Conservation (phyloP, 179 eudicot genomes). For the Spinacia oleracea region DNA sequence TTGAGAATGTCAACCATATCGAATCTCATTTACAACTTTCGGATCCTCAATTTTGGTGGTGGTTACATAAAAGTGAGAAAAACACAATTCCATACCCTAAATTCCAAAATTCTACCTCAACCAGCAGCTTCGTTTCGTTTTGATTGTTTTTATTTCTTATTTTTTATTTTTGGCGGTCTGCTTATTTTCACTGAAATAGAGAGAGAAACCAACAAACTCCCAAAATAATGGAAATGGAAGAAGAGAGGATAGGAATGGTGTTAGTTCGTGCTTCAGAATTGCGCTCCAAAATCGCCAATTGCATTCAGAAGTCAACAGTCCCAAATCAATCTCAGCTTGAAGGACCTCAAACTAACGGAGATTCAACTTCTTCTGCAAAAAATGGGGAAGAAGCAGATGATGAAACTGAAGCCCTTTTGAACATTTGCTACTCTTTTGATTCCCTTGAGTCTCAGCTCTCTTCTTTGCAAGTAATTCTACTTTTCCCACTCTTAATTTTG, state of each 20-base stretch:
- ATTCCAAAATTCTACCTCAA: background rate
- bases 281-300: constrained; percentile 67
- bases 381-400: constrained; percentile 41
- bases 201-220: background rate
- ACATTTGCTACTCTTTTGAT: constrained; percentile 74
- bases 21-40: too few species aligned
- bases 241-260: constrained; percentile 66
- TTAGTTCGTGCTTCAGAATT: constrained; percentile 74
- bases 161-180: constrained; percentile 19
- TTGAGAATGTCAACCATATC: too few species aligned
- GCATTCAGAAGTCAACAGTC: constrained; percentile 41
- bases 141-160: background rate
- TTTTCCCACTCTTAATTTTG: background rate
- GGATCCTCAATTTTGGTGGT: constrained; percentile 2
- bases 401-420: constrained; percentile 58
- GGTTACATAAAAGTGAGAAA: background rate
- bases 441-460: constrained; percentile 73
- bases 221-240: constrained; percentile 51
- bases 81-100: constrained; percentile 13
- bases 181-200: background rate
- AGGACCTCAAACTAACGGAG: constrained; percentile 2
- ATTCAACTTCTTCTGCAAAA: constrained; percentile 14
- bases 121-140: background rate
- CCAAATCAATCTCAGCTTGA: constrained; percentile 18
- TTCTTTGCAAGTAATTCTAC: constrained; percentile 59